A percentile compares a stretch with the other conserved stretches of the same genome.
phyloP scores from a whole-genome alignment of 768 basidiomycete genomes.

The Lentinula lateritia region DNA sequence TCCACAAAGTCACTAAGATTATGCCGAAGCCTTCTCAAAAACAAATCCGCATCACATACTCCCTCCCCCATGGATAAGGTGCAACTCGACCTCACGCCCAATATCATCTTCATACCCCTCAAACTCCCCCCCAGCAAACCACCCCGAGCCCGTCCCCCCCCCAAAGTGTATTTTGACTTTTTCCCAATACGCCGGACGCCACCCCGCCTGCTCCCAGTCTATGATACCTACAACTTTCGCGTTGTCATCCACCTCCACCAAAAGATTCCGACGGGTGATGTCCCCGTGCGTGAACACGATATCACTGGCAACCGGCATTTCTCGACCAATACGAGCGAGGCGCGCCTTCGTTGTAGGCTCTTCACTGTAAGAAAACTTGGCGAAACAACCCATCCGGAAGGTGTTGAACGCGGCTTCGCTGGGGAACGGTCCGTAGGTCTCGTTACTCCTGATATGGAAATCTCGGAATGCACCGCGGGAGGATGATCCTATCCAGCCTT shows the following conservation, averaged over 20 bases:
- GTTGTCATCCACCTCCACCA: not conserved
- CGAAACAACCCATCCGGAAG: not conserved
- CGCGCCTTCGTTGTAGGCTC: not conserved
- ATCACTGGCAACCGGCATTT: not conserved
- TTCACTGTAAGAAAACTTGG: not conserved
- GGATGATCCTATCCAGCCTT: not conserved
- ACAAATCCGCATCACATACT: no score
- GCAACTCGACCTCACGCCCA: not conserved
- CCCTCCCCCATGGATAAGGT: not conserved
- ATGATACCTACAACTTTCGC: not conserved
- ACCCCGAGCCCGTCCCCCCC: not conserved
- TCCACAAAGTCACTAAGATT: no score
- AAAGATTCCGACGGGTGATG: not conserved
- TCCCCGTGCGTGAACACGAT: not conserved
- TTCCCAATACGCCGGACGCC: not conserved
- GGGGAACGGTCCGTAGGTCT: not conserved
- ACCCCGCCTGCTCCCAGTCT: not conserved
- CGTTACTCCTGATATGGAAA: not conserved
- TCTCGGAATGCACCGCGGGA: not conserved
- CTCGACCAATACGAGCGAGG: not conserved
- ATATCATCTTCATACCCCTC: not conserved
- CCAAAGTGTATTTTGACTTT: not conserved
- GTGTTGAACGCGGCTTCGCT: not conserved
- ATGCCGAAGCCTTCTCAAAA: no score
- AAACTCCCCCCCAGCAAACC: not conserved